These are phyloP conservation scores for Pleurotus cornucopiae DNA, from an alignment of 768 basidiomycete genomes.

Conservation along the genomic window DNA sequence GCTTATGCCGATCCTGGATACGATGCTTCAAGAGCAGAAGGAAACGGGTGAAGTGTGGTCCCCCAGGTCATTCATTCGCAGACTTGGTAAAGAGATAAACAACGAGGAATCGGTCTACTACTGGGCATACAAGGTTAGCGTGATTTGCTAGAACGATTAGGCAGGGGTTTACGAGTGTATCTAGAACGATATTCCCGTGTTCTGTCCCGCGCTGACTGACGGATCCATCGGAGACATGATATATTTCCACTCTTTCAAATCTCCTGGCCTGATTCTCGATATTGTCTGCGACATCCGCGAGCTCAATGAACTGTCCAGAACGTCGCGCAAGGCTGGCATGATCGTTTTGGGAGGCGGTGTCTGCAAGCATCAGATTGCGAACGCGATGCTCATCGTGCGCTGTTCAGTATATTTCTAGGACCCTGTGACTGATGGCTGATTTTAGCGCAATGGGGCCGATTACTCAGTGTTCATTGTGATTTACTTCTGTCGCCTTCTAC, in stretches of 20 bases:
- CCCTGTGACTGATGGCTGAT: not conserved
- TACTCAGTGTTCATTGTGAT: constrained; percentile 90
- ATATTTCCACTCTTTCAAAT: constrained; percentile 95
- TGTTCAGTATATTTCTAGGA: not conserved
- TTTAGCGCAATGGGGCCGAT: constrained; percentile 94
- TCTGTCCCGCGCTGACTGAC: constrained; percentile 97
- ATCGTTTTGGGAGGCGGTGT: constrained; percentile 97
- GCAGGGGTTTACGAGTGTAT: constrained; percentile 14
- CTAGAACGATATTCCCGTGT: constrained; percentile 97
- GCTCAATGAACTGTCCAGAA: constrained; percentile 85
- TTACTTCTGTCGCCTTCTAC: not conserved
- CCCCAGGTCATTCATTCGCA: constrained; percentile 88
- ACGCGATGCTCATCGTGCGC: constrained; percentile 95
- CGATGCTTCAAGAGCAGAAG: constrained; percentile 87
- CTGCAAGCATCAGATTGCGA: constrained; percentile 99
- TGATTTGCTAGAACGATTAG: constrained; percentile 11
- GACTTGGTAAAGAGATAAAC: constrained; percentile 96
- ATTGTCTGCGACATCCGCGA: constrained; percentile 92
- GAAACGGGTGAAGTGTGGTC: constrained; percentile 71
- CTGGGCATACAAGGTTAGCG: constrained; percentile 92
- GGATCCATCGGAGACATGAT: constrained; percentile 99
- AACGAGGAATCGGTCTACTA: constrained; percentile 98
- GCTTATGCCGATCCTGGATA: constrained; percentile 91
- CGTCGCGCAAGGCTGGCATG: constrained; percentile 94
- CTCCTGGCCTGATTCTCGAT: constrained; percentile 81